A percentile compares a stretch with the other conserved stretches of the same genome.
Evolutionary conservation across 805 yeast genomes (phyloP).

Genomic region (Gaillardinia entomophila): DNA sequence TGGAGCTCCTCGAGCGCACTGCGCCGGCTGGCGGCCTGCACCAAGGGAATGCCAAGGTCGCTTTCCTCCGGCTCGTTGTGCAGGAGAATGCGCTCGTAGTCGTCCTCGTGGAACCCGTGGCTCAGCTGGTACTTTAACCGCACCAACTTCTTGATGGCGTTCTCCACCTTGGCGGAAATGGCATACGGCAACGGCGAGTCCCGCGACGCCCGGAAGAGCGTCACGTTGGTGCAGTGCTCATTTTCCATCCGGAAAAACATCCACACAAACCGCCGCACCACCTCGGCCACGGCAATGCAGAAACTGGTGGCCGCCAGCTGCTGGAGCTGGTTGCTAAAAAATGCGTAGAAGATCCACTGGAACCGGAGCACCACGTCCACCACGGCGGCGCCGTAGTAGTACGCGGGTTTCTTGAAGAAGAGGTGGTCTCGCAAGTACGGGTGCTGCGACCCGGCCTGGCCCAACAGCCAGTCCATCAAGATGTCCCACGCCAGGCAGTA

Average conservation of each 20-base stretch:
- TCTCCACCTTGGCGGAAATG: slow-evolving; percentile 26
- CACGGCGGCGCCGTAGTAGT: slow-evolving; percentile 72
- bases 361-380: slow-evolving; percentile 71
- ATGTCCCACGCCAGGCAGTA: slow-evolving; percentile 81
- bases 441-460: slow-evolving; percentile 58
- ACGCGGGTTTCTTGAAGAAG: slow-evolving; percentile 48
- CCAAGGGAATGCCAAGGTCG: slow-evolving; percentile 7
- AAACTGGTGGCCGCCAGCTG: slow-evolving; percentile 88
- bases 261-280: slow-evolving; percentile 84
- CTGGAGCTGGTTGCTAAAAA: slow-evolving; percentile 69
- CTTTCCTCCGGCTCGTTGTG: slow-evolving; percentile 6
- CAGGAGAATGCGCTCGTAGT: neutral
- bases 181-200: slow-evolving; percentile 84
- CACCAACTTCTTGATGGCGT: slow-evolving; percentile 31
- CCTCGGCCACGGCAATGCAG: slow-evolving; percentile 74
- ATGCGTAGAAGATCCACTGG: slow-evolving; percentile 88
- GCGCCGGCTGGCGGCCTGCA: slow-evolving; percentile 1
- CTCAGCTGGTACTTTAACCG: slow-evolving; percentile 19
- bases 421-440: slow-evolving; percentile 65
- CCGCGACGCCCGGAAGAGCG: slow-evolving; percentile 77
- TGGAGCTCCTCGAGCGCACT: slow-evolving; percentile 1
- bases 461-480: slow-evolving; percentile 92
- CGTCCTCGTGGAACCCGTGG: neutral
- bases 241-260: slow-evolving; percentile 89
- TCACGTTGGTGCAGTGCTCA: slow-evolving; percentile 90